Base-by-base conservation (phyloP, 2,329 filamentous ascomycete genomes). In the Dryadomyces quercus-mongolicae region DNA sequence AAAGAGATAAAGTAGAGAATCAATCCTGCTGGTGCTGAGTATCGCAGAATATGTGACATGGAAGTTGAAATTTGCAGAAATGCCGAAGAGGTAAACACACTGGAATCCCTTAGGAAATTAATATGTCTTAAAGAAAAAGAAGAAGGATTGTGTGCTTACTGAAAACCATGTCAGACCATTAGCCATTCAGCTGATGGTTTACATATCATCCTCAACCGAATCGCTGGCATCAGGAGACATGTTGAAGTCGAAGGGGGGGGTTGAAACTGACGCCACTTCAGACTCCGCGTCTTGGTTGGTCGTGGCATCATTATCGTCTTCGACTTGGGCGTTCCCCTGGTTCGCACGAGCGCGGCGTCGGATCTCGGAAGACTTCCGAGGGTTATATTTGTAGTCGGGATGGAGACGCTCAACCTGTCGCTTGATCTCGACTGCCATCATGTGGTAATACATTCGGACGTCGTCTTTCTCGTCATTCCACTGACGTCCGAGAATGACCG, bases 351-450 rank as follows among this genome's bases (percentile, higher is more conserved):
- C 49, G 3, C 58, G 58, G 16, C 59, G 59, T 7, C 54, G 55
- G 25, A 60, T 59, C 49, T 62, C 56, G 9, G 53, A 57, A 0
- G 60, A 58, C 54, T 64, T 67, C 6, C 70, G 68, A 51, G 69
- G 68, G 8, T 60, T 57, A 57, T 73, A 73, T 54, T 67, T 66
- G 60, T 73, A 73, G 50, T 67, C 59, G 0, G 70, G 70, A 51
- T 71, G 58, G 31, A 58, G 58, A 21, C 60, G 53, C 8, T 64
- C 59, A 9, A 67, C 59, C 16, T 64, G 62, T 7, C 61, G 55
- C 58, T 68, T 68, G 53, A 68, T 59, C 10, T 61, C 56, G 5
- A 64, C 61, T 1, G 66, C 62, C 62, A 65, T 62, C 8, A 57
- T 47, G 47, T 68, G 64, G 60, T 69, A 70, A 47, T 60, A 57